These are phyloP conservation scores for Xylaria venustula DNA, from an alignment of 495 filamentous ascomycete species.

Conservation along the genomic window DNA sequence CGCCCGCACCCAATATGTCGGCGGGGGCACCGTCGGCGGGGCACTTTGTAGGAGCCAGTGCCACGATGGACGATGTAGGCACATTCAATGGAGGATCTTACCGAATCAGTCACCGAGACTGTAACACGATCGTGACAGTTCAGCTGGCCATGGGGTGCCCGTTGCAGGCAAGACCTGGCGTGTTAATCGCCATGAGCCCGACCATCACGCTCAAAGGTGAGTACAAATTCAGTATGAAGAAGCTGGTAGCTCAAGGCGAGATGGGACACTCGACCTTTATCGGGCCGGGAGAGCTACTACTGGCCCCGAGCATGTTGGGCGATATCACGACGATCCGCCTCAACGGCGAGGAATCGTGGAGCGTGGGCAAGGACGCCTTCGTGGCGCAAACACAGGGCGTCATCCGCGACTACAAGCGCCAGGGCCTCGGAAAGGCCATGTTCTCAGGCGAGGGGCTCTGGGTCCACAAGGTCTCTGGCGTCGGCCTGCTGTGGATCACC, in stretches of 20 bases:
- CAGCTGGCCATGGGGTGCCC: constrained; percentile 90
- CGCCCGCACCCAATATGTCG: constrained; percentile 23
- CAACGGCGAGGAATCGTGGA: constrained; percentile 68
- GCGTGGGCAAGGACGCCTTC: constrained; percentile 77
- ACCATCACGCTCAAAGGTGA: constrained; percentile 78
- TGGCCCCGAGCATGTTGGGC: constrained; percentile 76
- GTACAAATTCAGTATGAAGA: constrained; percentile 81
- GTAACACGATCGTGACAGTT: constrained; percentile 83
- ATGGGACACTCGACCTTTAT: constrained; percentile 79
- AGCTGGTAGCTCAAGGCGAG: constrained; percentile 71
- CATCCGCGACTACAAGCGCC: constrained; percentile 77
- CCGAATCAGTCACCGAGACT: constrained; percentile 87
- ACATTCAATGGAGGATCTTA: constrained; percentile 97
- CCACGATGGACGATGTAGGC: constrained; percentile 75
- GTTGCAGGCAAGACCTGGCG: constrained; percentile 76
- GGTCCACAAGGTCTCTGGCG: constrained; percentile 80
- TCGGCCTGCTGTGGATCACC: constrained; percentile 80
- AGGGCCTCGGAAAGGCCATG: constrained; percentile 85
- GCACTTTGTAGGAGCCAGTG: constrained; percentile 5
- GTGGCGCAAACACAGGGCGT: constrained; percentile 76
- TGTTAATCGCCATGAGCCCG: constrained; percentile 90
- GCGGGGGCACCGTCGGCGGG: constrained; percentile 31
- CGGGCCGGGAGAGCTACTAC: constrained; percentile 85
- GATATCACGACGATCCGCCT: constrained; percentile 83
- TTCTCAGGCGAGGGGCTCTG: constrained; percentile 93